Percentiles rank a stretch among this genome's conserved stretches.
These are phyloP conservation scores for Limnomonas spitsbergensis DNA, from an alignment of 139 green algal genomes.

Conservation along the genomic window DNA sequence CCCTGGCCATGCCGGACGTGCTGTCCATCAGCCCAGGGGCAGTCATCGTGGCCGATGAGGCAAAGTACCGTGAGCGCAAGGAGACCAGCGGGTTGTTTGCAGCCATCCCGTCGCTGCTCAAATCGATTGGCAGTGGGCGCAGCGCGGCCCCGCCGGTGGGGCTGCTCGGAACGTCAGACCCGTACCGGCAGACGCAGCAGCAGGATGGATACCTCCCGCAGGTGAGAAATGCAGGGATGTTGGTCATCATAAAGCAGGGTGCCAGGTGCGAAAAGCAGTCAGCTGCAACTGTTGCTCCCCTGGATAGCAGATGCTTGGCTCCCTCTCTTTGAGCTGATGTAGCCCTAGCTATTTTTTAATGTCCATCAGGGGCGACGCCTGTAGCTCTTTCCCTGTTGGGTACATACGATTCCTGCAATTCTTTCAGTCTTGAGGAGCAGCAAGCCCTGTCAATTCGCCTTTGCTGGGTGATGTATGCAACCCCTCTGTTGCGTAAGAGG, in stretches of 20 bases:
- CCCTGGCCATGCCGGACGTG: constrained; percentile 34
- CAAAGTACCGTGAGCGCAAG: constrained; percentile 34
- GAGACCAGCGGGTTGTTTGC: constrained; percentile 46
- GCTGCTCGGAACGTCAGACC: not conserved
- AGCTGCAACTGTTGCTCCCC: no score
- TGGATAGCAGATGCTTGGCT: no score
- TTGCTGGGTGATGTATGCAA: no score
- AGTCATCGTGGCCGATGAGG: constrained; percentile 33
- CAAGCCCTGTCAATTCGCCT: no score
- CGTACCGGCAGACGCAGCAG: constrained; percentile 9
- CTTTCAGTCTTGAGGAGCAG: no score
- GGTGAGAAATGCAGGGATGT: not conserved
- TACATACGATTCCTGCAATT: no score
- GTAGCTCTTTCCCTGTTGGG: no score
- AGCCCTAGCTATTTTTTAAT: no score
- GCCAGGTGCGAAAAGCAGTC: no score
- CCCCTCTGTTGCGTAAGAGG: no score
- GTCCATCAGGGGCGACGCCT: no score
- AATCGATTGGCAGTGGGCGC: not conserved
- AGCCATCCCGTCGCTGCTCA: constrained; percentile 35
- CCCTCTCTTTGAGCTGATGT: no score
- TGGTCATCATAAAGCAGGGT: not conserved
- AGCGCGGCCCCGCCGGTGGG: not conserved
- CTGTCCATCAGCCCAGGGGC: constrained; percentile 26
- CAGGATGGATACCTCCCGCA: not conserved